phyloP scores from a whole-genome alignment of 768 basidiomycete genomes.

The Boletales sp. region DNA sequence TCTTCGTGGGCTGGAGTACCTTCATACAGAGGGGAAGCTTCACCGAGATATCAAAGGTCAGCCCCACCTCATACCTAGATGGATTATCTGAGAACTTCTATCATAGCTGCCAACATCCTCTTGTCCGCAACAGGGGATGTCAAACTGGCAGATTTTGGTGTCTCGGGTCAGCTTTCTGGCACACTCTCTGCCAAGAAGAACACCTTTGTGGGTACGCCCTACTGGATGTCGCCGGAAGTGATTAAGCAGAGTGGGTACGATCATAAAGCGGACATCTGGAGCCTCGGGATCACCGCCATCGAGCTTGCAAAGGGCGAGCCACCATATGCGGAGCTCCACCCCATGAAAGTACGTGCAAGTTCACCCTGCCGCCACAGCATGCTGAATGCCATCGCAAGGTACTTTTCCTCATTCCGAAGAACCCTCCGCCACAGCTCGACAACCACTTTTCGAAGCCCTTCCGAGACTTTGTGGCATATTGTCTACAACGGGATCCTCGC shows the following conservation, averaged over 20 bases:
- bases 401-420: constrained; percentile 97
- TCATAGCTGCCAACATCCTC: constrained; percentile 86
- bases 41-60: constrained; percentile 99
- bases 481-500: constrained; percentile 90
- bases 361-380: neutral
- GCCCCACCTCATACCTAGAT: constrained; percentile 4
- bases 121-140: constrained; percentile 91
- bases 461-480: constrained; percentile 89
- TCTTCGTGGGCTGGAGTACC: constrained; percentile 88
- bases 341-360: constrained; percentile 80
- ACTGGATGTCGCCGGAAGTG: constrained; percentile 99
- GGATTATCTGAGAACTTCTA: neutral
- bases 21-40: constrained; percentile 93
- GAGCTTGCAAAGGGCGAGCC: constrained; percentile 98
- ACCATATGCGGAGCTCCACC: constrained; percentile 96
- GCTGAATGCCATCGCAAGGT: constrained; percentile 48
- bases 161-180: constrained; percentile 94
- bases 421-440: constrained; percentile 88
- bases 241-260: constrained; percentile 99
- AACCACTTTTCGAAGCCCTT: constrained; percentile 90
- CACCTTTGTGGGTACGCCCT: constrained; percentile 96
- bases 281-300: constrained; percentile 94
- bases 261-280: constrained; percentile 99
- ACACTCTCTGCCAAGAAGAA: constrained; percentile 95
- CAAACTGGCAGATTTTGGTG: constrained; percentile 98